Conservation (phyloP, 2,329 filamentous ascomycete species). For the Scopulariopsis brevicaulis region DNA sequence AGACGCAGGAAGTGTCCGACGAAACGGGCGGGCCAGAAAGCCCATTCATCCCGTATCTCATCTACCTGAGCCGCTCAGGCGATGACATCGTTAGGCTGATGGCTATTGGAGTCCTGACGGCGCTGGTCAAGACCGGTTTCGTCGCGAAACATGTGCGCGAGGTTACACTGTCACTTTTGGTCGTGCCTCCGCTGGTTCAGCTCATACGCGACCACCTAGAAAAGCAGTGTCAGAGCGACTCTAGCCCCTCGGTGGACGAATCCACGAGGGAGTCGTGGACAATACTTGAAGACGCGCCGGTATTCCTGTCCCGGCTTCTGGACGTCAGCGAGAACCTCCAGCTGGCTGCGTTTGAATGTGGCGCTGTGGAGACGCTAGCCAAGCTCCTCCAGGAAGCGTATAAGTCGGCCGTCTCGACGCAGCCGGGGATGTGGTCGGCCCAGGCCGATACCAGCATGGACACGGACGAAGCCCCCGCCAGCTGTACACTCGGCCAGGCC, state of each 20-base stretch:
- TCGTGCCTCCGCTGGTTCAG: slow-evolving; percentile 58
- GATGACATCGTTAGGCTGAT: slow-evolving; percentile 50
- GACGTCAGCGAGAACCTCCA: slow-evolving; percentile 71
- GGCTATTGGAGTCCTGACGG: slow-evolving; percentile 58
- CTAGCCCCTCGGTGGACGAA: slow-evolving; percentile 15
- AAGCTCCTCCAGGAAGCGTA: slow-evolving; percentile 40
- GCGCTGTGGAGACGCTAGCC: slow-evolving; percentile 32
- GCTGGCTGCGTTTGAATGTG: slow-evolving; percentile 63
- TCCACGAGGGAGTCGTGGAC: slow-evolving; percentile 29
- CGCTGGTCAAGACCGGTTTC: slow-evolving; percentile 57
- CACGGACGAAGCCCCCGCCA: slow-evolving; percentile 18
- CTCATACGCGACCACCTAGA: slow-evolving; percentile 32
- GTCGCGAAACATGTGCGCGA: slow-evolving; percentile 50
- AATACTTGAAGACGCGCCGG: slow-evolving; percentile 60
- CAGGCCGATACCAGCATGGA: slow-evolving; percentile 21
- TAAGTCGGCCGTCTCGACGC: slow-evolving; percentile 24
- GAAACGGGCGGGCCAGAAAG: slow-evolving; percentile 49
- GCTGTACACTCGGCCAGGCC: slow-evolving; percentile 42
- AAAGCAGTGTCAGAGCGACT: neutral
- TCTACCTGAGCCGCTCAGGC: slow-evolving; percentile 47
- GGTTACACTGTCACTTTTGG: slow-evolving; percentile 50
- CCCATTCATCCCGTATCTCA: slow-evolving; percentile 62
- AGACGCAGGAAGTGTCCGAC: slow-evolving; percentile 17
- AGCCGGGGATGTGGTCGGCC: slow-evolving; percentile 26
- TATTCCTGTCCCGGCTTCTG: slow-evolving; percentile 67